Conservation (phyloP, 2,329 filamentous ascomycete species). For the Periconia sp. region DNA sequence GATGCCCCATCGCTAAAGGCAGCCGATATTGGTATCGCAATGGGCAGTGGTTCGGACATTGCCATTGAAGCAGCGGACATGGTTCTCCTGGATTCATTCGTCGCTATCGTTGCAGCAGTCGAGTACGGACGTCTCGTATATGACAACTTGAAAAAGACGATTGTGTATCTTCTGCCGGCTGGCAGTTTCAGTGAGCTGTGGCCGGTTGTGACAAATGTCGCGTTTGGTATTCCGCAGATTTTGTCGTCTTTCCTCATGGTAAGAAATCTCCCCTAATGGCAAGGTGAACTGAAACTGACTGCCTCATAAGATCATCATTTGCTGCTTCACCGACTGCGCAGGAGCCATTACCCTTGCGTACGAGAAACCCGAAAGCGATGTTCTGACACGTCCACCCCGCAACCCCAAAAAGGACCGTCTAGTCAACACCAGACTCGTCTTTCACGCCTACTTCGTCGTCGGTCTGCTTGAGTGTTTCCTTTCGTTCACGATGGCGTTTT, state of each 20-base stretch:
- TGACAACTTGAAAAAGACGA: slow-evolving; percentile 76
- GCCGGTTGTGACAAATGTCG: slow-evolving; percentile 73
- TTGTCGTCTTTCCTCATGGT: slow-evolving; percentile 71
- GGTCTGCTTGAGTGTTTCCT: slow-evolving; percentile 55
- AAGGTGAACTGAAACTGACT: neutral
- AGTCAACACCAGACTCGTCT: slow-evolving; percentile 71
- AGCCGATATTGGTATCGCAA: slow-evolving; percentile 62
- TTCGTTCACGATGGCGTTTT: slow-evolving; percentile 51
- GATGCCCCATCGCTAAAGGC: slow-evolving; percentile 58
- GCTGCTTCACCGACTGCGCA: slow-evolving; percentile 73
- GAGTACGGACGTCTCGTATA: slow-evolving; percentile 75
- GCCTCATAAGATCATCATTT: slow-evolving; percentile 40
- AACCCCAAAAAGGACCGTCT: slow-evolving; percentile 70
- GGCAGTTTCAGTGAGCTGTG: slow-evolving; percentile 74
- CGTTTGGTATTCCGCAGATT: slow-evolving; percentile 73
- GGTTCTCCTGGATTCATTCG: slow-evolving; percentile 68
- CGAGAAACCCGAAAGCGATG: slow-evolving; percentile 74
- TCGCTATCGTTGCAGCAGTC: slow-evolving; percentile 71
- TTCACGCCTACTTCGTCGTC: slow-evolving; percentile 72
- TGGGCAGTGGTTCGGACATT: slow-evolving; percentile 61
- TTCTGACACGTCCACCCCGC: slow-evolving; percentile 69
- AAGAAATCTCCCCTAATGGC: neutral
- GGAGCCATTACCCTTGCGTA: slow-evolving; percentile 69
- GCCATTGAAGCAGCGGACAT: slow-evolving; percentile 65
- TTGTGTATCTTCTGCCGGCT: slow-evolving; percentile 73